Percentiles rank a stretch among this genome's conserved stretches.
phyloP scores from a whole-genome alignment of 768 basidiomycete genomes.

The Dendrothele bispora region DNA sequence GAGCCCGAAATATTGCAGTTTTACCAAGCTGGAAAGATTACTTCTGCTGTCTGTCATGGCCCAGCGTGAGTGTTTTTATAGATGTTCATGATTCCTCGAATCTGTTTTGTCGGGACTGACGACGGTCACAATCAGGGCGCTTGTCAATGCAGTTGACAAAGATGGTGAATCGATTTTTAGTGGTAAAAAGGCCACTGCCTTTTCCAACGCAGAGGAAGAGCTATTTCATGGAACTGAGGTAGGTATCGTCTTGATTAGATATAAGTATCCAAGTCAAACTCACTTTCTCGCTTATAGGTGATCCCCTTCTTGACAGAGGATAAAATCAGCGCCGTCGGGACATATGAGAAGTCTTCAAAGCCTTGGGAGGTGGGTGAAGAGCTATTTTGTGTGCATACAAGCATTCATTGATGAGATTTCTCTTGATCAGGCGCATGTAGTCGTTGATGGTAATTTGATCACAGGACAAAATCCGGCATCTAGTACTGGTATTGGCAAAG shows the following conservation, averaged over 20 bases:
- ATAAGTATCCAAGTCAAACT: conserved; percentile 3
- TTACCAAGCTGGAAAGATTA: conserved; percentile 39
- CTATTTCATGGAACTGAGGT: conserved; percentile 44
- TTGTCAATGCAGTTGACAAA: conserved; percentile 54
- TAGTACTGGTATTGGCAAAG: no score
- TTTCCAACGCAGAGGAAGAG: conserved; percentile 73
- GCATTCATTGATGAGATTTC: no score
- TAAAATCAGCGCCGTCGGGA: conserved; percentile 59
- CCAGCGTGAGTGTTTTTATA: conserved; percentile 32
- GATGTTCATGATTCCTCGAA: no score
- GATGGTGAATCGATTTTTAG: conserved; percentile 67
- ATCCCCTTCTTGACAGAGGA: conserved; percentile 75
- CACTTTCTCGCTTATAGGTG: conserved; percentile 1
- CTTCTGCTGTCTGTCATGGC: conserved; percentile 59
- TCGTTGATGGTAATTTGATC: neutral
- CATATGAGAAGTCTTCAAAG: conserved; percentile 56
- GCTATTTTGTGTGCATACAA: no score
- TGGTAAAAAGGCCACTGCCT: conserved; percentile 59
- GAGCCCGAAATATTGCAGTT: neutral
- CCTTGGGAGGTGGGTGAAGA: conserved; percentile 59
- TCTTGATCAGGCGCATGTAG: neutral
- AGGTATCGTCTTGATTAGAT: conserved; percentile 12
- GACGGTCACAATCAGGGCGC: conserved; percentile 40
- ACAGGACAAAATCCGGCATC: neutral
- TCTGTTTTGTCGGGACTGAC: no score